Base-by-base conservation (phyloP, 2,329 filamentous ascomycete genomes). In the Diaporthe capsici region DNA sequence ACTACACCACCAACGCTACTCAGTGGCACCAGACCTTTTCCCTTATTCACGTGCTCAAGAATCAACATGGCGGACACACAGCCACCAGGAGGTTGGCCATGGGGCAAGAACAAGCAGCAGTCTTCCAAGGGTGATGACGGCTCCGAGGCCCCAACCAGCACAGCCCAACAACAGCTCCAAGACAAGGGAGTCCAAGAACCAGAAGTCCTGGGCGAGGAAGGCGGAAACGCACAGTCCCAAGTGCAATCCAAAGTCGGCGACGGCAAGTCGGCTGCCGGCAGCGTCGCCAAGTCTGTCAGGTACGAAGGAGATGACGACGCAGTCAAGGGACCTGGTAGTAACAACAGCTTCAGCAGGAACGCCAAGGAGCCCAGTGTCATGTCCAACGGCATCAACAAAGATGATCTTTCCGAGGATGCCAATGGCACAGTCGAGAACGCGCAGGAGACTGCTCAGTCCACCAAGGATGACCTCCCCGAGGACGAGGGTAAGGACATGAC, bases 41-140 rank as follows among this genome's bases (percentile, higher is more conserved):
- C 25, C 7, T 65, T 13, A 31, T 31, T n/a, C 17, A 22, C 47
- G 72, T 37, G 57, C 39, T 34, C 72, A 25, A 76, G 7, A 20
- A 58, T 58, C 71, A 76, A 34, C 61, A 78, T 78, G 77, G 58
- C 77, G 51, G 77, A 78, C 61, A 71, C 72, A 34, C 73, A 76
- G n/a, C 70, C 76, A 60, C 75, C 76, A 58, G 77, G 77, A 76
- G 77, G 71, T 34, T 78, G 77, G 77, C 77, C 77, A 51, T 78
- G 76, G 76, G 75, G 76, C 65, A 78, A 78, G 76, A 75, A 74
- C 65, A 77, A 77, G 71, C 58, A 75, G 73, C 71, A 73, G 34
- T 63, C 72, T 4, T 57, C 72, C 28, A 72, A 68, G 57, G 75
- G 74, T 13, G 73, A 72, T 53, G 74, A 75, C 22, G 70, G 28